These are phyloP conservation scores for Blastobotrys terrestris DNA, from an alignment of 805 yeast genomes.

Conservation along the genomic window DNA sequence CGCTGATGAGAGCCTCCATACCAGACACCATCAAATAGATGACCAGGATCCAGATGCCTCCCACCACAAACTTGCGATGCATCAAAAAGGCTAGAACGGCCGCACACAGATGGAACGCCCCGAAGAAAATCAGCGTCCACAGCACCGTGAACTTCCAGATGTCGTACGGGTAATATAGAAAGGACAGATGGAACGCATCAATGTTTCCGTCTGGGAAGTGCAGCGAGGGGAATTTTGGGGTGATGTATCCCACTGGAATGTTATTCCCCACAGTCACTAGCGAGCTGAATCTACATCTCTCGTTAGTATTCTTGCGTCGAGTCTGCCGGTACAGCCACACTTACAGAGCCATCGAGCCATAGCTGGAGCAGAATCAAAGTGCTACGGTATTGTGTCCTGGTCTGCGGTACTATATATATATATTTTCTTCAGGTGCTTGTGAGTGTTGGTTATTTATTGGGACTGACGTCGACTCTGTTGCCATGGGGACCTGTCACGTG, in stretches of 20 bases:
- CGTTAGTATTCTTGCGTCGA: too few species aligned
- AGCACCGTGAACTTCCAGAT: conserved; percentile 76
- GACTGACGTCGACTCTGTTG: too few species aligned
- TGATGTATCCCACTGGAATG: conserved; percentile 73
- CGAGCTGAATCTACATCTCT: conserved; percentile 2
- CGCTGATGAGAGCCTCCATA: conserved; percentile 61
- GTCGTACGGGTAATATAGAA: conserved; percentile 62
- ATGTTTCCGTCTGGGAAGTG: conserved; percentile 54
- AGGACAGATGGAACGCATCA: conserved; percentile 40
- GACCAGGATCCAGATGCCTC: conserved; percentile 34
- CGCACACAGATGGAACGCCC: conserved; percentile 55
- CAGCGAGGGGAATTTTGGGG: conserved; percentile 78
- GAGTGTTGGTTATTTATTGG: neutral
- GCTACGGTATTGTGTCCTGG: too few species aligned
- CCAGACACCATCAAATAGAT: conserved; percentile 50
- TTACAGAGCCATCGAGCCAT: neutral
- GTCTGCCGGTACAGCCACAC: too few species aligned
- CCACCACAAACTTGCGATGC: conserved; percentile 38
- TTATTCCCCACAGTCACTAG: conserved; percentile 20
- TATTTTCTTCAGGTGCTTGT: neutral
- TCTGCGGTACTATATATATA: too few species aligned
- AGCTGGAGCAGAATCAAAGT: neutral
- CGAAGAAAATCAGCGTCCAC: conserved; percentile 73
- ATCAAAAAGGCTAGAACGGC: conserved; percentile 55
- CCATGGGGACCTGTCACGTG: too few species aligned